Base-by-base conservation (phyloP, 2,329 filamentous ascomycete species). In the Scorias spongiosa region DNA sequence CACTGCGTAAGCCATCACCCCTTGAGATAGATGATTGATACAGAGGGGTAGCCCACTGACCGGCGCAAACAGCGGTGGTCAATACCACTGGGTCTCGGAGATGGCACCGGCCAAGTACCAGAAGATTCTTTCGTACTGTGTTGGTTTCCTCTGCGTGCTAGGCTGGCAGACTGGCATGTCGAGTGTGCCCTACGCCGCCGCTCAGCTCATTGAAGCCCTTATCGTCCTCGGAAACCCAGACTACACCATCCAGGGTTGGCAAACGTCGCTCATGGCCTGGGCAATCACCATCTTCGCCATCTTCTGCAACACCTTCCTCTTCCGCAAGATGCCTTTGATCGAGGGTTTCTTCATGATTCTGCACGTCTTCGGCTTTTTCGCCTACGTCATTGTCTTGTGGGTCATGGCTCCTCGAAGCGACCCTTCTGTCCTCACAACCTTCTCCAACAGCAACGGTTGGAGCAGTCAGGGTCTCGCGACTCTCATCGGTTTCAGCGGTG, bases 251-350 rank as follows among this genome's bases (percentile, higher is more conserved):
- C 12, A 40, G 11, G 12, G 12, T 12, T 40, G 38, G 38, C 38
- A 40, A 20, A 28, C 62, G 1, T 72, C 70, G 0, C 57, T 74
- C 1, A 51, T 74, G 0, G 63, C 63, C 41, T 70, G 66, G 53
- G 67, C 65, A 0, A 54, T 70, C n/a, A 58, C 64, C 12, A 29
- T 53, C 30, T 44, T 64, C 41, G 53, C 54, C 11, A 57, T 61
- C 39, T 46, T 58, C 20, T 62, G 71, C 52, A 74, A 74, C 48
- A 63, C 63, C 1, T 55, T 65, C 12, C 58, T 63, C 5, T 64
- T 63, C 2, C 61, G 60, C 32, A 48, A 65, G 1, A 54, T 74
- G 2, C 69, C 70, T 2, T 56, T 63, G n/a, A 57, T 72, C 26
- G 70, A 74, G 52, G 65, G 64, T 0, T 49, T 69, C 11, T 61